A percentile compares a stretch with the other conserved stretches of the same genome.
Conservation (phyloP, 495 filamentous ascomycete genomes). For the Daldinia vernicosa region DNA sequence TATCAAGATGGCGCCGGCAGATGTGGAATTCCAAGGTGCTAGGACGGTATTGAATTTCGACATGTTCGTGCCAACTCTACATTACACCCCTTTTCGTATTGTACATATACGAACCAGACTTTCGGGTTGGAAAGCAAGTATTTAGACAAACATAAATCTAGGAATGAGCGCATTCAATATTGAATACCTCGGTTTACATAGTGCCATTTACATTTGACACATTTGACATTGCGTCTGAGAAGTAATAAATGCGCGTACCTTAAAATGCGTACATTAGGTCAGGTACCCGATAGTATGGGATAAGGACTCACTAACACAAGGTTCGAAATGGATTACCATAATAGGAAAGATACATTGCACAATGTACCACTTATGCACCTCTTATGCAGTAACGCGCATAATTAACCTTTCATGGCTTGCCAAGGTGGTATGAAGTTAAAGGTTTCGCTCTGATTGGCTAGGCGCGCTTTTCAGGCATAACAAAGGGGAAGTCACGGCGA, state of each 20-base stretch:
- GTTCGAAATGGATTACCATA: slow-evolving; percentile 5
- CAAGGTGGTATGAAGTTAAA: slow-evolving; percentile 29
- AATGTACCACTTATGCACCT: slow-evolving; percentile 6
- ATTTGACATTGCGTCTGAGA: not conserved
- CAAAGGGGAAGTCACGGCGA: slow-evolving; percentile 28
- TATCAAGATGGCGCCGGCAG: slow-evolving; percentile 27
- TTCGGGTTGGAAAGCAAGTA: not conserved
- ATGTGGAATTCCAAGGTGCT: slow-evolving; percentile 24
- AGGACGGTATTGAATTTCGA: not conserved
- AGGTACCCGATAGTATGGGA: not conserved
- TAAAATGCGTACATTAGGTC: not conserved
- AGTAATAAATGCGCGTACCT: not conserved
- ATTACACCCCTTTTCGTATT: slow-evolving; percentile 15
- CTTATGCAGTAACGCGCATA: not conserved
- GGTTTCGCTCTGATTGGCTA: slow-evolving; percentile 29
- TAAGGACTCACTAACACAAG: slow-evolving; percentile 13
- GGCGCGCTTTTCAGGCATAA: slow-evolving; percentile 33
- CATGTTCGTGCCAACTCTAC: not conserved
- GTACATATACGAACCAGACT: not conserved
- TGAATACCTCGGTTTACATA: not conserved
- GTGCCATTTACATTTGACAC: not conserved
- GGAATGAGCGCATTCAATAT: not conserved
- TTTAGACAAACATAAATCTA: not conserved
- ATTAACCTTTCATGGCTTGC: slow-evolving; percentile 7
- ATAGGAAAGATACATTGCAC: slow-evolving; percentile 1